These are phyloP conservation scores for Capsicum chinense DNA, from an alignment of 257 asterid species.

Conservation along the genomic window DNA sequence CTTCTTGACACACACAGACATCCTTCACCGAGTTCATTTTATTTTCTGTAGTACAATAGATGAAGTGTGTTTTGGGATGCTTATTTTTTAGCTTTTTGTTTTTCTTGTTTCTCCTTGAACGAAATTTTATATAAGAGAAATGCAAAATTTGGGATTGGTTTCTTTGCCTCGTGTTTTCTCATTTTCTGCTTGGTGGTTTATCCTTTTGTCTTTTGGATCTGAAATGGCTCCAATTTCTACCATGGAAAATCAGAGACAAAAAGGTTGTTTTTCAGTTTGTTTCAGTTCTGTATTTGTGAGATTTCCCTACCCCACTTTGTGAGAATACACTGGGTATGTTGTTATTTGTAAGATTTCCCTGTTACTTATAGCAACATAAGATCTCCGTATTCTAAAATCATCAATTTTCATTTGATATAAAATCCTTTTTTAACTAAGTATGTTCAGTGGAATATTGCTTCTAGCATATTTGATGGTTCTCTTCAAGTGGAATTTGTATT, in stretches of 20 bases:
- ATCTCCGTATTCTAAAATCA: background rate
- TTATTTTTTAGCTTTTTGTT: background rate
- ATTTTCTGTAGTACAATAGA: background rate
- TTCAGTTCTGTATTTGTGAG: slow-evolving; percentile 7
- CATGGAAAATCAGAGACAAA: slow-evolving; percentile 11
- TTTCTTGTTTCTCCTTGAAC: background rate
- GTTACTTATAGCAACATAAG: background rate
- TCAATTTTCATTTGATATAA: background rate
- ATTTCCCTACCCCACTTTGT: background rate
- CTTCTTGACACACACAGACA: background rate
- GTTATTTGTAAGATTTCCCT: background rate
- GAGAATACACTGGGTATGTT: no score
- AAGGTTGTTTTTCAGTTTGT: background rate
- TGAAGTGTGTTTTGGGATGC: background rate
- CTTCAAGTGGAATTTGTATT: slow-evolving; percentile 16
- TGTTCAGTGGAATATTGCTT: slow-evolving; percentile 17
- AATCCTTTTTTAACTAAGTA: background rate
- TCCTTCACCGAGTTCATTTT: background rate
- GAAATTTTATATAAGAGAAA: background rate
- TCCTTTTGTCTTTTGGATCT: background rate
- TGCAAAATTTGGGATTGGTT: background rate
- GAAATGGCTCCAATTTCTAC: background rate
- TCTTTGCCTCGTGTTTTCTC: background rate
- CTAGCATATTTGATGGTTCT: background rate
- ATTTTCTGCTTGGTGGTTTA: background rate